phyloP scores from a whole-genome alignment of 2,329 filamentous ascomycete genomes.

The Fusarium redolens region DNA sequence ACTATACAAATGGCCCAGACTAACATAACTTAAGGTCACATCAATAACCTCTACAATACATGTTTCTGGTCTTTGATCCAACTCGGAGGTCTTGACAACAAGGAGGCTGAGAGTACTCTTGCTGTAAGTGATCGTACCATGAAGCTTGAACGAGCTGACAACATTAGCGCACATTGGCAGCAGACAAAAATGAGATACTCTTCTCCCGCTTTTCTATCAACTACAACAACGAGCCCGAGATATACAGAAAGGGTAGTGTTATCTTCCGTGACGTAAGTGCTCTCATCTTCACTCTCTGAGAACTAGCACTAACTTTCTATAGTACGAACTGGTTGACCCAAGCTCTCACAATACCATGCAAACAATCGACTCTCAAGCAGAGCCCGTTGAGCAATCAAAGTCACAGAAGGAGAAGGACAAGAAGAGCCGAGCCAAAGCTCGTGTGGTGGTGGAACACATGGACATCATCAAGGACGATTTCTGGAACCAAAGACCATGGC shows the following conservation, averaged over 20 bases:
- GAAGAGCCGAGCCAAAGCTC: slow-evolving; percentile 83
- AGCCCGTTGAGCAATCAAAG: slow-evolving; percentile 72
- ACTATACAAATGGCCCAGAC: not conserved
- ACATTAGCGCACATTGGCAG: slow-evolving; percentile 78
- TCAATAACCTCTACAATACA: slow-evolving; percentile 99
- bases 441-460: slow-evolving; percentile 83
- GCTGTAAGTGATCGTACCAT: slow-evolving; percentile 63
- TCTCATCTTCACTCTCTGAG: too few species aligned
- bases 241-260: slow-evolving; percentile 93
- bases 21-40: slow-evolving; percentile 73
- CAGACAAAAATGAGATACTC: slow-evolving; percentile 96
- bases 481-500: slow-evolving; percentile 89
- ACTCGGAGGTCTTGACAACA: slow-evolving; percentile 77
- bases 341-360: slow-evolving; percentile 58
- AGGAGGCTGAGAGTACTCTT: slow-evolving; percentile 83
- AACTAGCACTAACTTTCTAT: slow-evolving; percentile 38
- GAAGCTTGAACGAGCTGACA: slow-evolving; percentile 30
- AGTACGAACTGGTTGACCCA: slow-evolving; percentile 79
- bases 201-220: slow-evolving; percentile 92
- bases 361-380: slow-evolving; percentile 61
- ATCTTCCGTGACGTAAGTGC: slow-evolving; percentile 80
- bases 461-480: slow-evolving; percentile 97
- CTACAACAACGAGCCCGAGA: slow-evolving; percentile 95
- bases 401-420: slow-evolving; percentile 85
- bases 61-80: slow-evolving; percentile 93